Evolutionary conservation across 225 moss, liverwort and hornwort genomes (phyloP), one percentile per base, ranked within the genome.

Genomic region (Sphagnum tenellum): DNA sequence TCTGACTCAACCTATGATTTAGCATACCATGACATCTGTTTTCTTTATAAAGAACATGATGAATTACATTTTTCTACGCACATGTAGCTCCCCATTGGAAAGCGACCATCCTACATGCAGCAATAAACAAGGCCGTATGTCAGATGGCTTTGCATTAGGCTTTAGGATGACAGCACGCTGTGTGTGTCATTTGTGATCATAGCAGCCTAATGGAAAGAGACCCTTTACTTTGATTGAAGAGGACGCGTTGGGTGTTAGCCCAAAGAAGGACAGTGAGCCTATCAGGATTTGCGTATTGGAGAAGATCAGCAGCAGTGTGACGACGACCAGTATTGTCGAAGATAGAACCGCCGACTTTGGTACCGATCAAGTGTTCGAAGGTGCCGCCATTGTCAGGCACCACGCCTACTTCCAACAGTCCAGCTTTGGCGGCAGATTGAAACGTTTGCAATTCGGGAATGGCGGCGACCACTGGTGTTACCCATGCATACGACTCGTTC

Each of bases 401-500:
- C 51, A 92, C 61, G 5, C 85, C 83, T 3, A 72, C 77, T 48
- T 87, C 76, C 10, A 87, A 46, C 2, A 92, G 84, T 2, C 66
- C 81, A 12, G 69, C 54, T 52, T 66, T 69, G 47, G 81, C 74
- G 9, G 81, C 81, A 13, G 44, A 63, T 58, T 86, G 95, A 53
- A 92, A 96, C 8, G 71, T 63, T 10, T 78, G 66, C 12, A 90
- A 0, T 2, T 3, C 14, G 9, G 95, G 95, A 55, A 92, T 72
- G 48, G 77, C 70, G 9, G 85, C 84, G 9, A 95, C 79, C 48
- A 74, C 84, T 13, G 79, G 68, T 60, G 86, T 72, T 12, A 88
- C 89, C 95, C 95, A 96, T 8, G 45, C 66, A 63, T 75, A 96
- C 0, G 92, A 92, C 7, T 73, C 67, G 13, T 81, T 86, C 44